Percentiles rank a stretch among this genome's conserved stretches.
Evolutionary conservation across 148 eudicot species (phyloP).

Genomic region (Cornus kousa): DNA sequence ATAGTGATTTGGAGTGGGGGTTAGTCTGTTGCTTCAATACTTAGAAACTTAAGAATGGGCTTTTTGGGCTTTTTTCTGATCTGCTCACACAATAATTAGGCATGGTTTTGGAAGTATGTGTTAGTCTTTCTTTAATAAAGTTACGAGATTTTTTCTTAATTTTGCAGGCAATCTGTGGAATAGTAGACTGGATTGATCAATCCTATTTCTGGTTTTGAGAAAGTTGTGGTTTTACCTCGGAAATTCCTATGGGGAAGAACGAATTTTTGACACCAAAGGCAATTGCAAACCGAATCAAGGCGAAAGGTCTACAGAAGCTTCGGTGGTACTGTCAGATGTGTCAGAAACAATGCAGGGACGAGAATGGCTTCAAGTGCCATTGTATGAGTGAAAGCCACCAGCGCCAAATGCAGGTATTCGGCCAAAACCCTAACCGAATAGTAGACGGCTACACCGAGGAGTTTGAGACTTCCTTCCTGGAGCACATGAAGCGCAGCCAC

Average conservation of each 20-base stretch:
- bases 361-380: constrained; percentile 92
- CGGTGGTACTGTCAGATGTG: constrained; percentile 98
- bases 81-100: too few species aligned
- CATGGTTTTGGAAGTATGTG: too few species aligned
- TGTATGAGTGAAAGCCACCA: constrained; percentile 90
- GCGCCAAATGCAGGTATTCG: constrained; percentile 88
- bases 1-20: too few species aligned
- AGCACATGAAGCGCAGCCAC: constrained; percentile 88
- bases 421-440: constrained; percentile 76
- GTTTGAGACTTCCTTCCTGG: constrained; percentile 64
- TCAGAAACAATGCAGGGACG: constrained; percentile 91
- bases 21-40: too few species aligned
- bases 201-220: neutral
- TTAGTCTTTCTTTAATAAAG: too few species aligned
- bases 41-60: too few species aligned
- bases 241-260: constrained; percentile 72
- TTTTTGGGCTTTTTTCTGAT: too few species aligned
- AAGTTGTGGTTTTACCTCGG: neutral
- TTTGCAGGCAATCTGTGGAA: neutral
- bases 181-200: neutral
- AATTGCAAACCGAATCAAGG: constrained; percentile 87
- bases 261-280: constrained; percentile 91
- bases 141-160: too few species aligned
- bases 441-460: constrained; percentile 80
- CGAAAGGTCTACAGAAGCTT: constrained; percentile 88